Evolutionary conservation across 2,329 filamentous ascomycete genomes (phyloP), one percentile per base, ranked within the genome.

Genomic region (Aotearoamyces nothofagi): DNA sequence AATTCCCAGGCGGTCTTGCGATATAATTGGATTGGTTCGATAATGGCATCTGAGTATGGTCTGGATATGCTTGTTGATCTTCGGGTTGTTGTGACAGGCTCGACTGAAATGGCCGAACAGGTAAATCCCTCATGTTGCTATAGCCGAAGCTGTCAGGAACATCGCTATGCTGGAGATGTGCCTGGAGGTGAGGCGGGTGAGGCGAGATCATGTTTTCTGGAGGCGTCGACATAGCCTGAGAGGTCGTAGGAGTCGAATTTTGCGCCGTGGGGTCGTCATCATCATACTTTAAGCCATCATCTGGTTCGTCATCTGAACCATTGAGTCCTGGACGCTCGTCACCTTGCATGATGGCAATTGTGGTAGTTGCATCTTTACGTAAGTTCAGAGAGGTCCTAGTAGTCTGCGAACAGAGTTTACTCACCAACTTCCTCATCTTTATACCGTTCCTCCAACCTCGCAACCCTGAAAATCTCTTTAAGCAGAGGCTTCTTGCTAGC

Each of bases 391-490:
- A 14, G 15, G n/a, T 5, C 5, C 24, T 10, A 7, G 8, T 22
- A 25, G 8, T 25, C 23, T 9, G 8, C 8, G 23, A 25, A 25
- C 8, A 7, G 23, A 9, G 13, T 25, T 12, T 14, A 40, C 58
- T 38, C 47, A 74, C 70, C 69, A 28, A 74, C 65, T 40, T 71
- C 66, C 15, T 59, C 61, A 24, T 63, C 60, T 37, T 54, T 63
- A 40, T 52, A 73, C 4, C 62, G 54, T 43, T 74, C 68, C 37
- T 77, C 65, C 16, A 55, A 49, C 31, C 52, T 58, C 1, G 70
- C 70, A 16, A 77, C 60, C 35, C 62, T 66, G 52, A 77, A 76
- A 6, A 76, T 64, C 41, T 76, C 69, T 30, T 59, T 63, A 6
- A 77, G 43, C 26, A 60, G 69, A 0, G 58, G 56, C 32, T 57